Percentiles rank a stretch among this genome's conserved stretches.
Evolutionary conservation across 179 eudicot genomes (phyloP).

Genomic region (Carnegiea gigantea): DNA sequence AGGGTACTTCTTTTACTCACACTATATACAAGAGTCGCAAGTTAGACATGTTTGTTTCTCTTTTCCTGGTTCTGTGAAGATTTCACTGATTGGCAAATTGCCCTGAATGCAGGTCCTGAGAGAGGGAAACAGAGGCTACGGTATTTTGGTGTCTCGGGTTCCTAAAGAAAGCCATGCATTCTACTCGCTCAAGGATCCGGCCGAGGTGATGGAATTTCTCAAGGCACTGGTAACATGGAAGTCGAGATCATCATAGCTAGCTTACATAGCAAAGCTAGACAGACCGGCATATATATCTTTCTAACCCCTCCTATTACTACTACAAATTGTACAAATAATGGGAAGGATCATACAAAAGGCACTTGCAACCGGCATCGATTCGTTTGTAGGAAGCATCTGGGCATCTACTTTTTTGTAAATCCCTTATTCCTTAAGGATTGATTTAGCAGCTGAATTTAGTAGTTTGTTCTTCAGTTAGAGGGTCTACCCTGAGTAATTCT

Average conservation of each 20-base stretch:
- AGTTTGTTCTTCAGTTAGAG: neutral
- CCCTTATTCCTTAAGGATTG: slow-evolving; percentile 23
- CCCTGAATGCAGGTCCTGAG: slow-evolving; percentile 61
- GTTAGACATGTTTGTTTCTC: neutral
- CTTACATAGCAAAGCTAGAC: slow-evolving; percentile 19
- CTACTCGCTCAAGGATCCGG: slow-evolving; percentile 85
- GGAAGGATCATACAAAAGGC: slow-evolving; percentile 25
- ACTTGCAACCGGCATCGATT: slow-evolving; percentile 1
- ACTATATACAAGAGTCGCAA: neutral
- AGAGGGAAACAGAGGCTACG: slow-evolving; percentile 71
- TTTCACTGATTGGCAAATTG: slow-evolving; percentile 4
- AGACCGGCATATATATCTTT: slow-evolving; percentile 6
- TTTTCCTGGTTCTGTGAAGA: neutral
- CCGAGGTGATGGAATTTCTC: slow-evolving; percentile 85
- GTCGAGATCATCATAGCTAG: slow-evolving; percentile 8
- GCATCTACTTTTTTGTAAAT: slow-evolving; percentile 33
- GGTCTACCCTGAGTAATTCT: neutral
- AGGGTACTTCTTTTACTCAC: slow-evolving; percentile 49
- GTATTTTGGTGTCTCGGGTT: slow-evolving; percentile 79
- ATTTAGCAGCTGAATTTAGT: neutral
- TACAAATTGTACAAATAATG: slow-evolving; percentile 16
- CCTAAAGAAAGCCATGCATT: slow-evolving; percentile 89
- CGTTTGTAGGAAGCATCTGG: slow-evolving; percentile 18
- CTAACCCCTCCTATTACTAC: slow-evolving; percentile 19
- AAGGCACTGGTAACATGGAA: slow-evolving; percentile 60